Evolutionary conservation across 768 basidiomycete genomes (phyloP).

Genomic region (Hypsizygus marmoreus): DNA sequence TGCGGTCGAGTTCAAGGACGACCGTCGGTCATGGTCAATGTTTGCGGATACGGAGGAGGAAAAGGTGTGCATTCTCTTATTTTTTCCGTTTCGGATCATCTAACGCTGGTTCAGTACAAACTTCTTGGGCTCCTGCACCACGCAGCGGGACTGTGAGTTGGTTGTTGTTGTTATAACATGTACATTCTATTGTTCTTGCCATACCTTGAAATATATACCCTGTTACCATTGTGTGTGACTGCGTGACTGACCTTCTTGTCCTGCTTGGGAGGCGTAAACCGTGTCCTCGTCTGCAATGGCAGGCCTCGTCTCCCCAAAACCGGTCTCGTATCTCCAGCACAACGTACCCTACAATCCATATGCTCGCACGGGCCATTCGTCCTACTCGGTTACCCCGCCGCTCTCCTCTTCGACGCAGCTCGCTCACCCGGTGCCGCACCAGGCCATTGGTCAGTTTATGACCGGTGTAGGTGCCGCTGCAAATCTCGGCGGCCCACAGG

Average conservation of each 20-base stretch:
- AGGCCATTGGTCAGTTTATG: constrained; percentile 43
- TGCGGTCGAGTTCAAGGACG: constrained; percentile 60
- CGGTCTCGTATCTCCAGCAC: constrained; percentile 66
- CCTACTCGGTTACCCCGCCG: constrained; percentile 67
- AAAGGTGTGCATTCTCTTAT: constrained; percentile 41
- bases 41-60: constrained; percentile 65
- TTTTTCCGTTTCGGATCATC: constrained; percentile 4
- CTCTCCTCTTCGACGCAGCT: constrained; percentile 53
- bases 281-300: constrained; percentile 45
- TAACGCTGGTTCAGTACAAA: constrained; percentile 37
- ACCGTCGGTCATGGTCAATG: constrained; percentile 52
- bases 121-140: constrained; percentile 49
- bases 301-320: constrained; percentile 64
- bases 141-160: constrained; percentile 39
- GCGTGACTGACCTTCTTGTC: constrained; percentile 10
- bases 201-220: constrained; percentile 2
- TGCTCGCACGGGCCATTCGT: constrained; percentile 46
- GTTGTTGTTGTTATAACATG: constrained; percentile 5
- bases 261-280: constrained; percentile 13
- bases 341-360: constrained; percentile 62
- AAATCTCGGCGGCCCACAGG: constrained; percentile 44
- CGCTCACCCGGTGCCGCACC: constrained; percentile 59
- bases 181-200: constrained; percentile 8
- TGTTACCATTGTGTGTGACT: constrained; percentile 18
- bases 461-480: constrained; percentile 25